These are phyloP conservation scores for Penicillium aurantiogriseum DNA, from an alignment of 2,329 filamentous ascomycete species.

Conservation along the genomic window DNA sequence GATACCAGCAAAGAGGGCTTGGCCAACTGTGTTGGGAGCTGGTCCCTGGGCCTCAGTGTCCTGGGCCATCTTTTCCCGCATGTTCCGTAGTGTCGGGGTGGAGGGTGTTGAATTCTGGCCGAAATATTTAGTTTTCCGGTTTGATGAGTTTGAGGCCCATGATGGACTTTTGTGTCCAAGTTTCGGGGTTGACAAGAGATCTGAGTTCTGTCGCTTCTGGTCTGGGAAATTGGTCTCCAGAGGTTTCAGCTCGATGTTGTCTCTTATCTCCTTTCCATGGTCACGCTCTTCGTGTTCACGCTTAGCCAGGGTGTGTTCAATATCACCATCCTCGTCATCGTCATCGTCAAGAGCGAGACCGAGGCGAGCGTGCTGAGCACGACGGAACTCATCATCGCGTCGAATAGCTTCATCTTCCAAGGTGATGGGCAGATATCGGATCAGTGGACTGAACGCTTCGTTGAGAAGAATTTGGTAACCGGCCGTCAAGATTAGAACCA, in stretches of 20 bases:
- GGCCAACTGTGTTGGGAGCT: conserved; percentile 61
- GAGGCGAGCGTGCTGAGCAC: conserved; percentile 70
- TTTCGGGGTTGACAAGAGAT: conserved; percentile 20
- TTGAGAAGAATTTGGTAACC: conserved; percentile 81
- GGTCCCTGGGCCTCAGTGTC: conserved; percentile 69
- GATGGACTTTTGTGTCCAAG: conserved; percentile 33
- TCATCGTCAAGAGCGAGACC: conserved; percentile 58
- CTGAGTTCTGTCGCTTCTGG: conserved; percentile 15
- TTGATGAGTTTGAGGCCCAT: conserved; percentile 46
- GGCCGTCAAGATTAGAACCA: conserved; percentile 67
- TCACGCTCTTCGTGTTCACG: conserved; percentile 42
- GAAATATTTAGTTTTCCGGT: conserved; percentile 43
- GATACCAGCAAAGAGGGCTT: conserved; percentile 80
- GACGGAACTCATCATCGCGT: conserved; percentile 85
- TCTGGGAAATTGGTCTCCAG: conserved; percentile 31
- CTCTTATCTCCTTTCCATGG: conserved; percentile 44
- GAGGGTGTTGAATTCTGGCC: conserved; percentile 34
- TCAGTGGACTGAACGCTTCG: conserved; percentile 76
- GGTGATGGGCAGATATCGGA: conserved; percentile 88
- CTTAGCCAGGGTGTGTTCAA: conserved; percentile 48
- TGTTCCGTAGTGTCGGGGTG: conserved; percentile 32
- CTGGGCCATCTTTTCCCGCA: conserved; percentile 39
- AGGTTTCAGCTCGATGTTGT: conserved; percentile 50
- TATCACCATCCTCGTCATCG: conserved; percentile 38
- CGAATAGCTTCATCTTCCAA: conserved; percentile 91